Conservation (phyloP, 257 asterid species). For the Linderniella brevidens region DNA sequence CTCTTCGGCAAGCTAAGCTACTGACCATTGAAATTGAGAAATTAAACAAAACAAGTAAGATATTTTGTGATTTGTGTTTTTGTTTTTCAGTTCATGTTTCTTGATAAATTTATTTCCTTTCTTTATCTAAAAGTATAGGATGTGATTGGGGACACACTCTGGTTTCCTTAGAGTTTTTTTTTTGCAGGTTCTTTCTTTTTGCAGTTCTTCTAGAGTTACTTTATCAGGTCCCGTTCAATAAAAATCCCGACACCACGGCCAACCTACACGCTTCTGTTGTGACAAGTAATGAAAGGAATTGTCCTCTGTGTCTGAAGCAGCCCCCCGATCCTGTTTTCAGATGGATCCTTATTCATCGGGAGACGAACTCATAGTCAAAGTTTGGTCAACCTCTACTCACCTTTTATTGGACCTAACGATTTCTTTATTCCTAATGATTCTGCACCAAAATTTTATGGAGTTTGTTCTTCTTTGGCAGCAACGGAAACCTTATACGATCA, state of each 20-base stretch:
- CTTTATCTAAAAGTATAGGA: too few relatives aligned
- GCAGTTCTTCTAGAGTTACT: conserved; percentile 26
- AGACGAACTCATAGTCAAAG: conserved; percentile 56
- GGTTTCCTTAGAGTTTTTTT: too few relatives aligned
- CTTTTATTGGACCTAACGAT: not conserved
- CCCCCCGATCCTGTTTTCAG: conserved; percentile 21
- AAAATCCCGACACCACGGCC: conserved; percentile 26
- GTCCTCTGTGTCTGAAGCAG: conserved; percentile 29
- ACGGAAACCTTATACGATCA: conserved; percentile 89
- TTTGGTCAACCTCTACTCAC: conserved; percentile 20
- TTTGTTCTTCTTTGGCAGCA: conserved; percentile 27
- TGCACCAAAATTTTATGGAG: conserved; percentile 1
- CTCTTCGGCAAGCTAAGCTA: too few relatives aligned
- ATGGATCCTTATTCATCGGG: conserved; percentile 88
- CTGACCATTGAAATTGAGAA: too few relatives aligned
- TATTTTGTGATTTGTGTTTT: too few relatives aligned
- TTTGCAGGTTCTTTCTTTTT: too few relatives aligned
- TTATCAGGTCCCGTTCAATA: conserved; percentile 27
- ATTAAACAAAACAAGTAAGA: too few relatives aligned
- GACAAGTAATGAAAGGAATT: conserved; percentile 25
- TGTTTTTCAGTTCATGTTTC: too few relatives aligned
- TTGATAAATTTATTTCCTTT: too few relatives aligned
- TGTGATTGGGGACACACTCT: too few relatives aligned
- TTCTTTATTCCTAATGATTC: not conserved
- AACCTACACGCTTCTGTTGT: conserved; percentile 23